phyloP scores from a whole-genome alignment of 1,139 yeast genomes.

The Blastobotrys buckinghamii region DNA sequence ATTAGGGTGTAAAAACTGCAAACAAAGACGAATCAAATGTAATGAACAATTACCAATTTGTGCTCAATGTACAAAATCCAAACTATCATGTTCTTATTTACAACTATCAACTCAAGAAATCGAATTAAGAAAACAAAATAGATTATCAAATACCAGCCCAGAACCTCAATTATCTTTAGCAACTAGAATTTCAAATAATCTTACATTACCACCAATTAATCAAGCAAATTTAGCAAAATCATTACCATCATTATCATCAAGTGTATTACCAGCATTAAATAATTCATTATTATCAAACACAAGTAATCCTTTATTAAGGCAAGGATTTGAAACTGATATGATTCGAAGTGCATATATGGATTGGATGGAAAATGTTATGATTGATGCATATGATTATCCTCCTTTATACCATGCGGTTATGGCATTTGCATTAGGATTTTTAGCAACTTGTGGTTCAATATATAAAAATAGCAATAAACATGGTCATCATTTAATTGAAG shows the following conservation, averaged over 20 bases:
- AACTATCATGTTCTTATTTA: conserved; percentile 31
- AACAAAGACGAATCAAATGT: conserved; percentile 60
- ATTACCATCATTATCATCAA: conserved; percentile 11
- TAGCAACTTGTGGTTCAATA: conserved; percentile 11
- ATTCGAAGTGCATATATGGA: conserved; percentile 26
- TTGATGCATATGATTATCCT: conserved; percentile 23
- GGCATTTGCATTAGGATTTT: conserved; percentile 29
- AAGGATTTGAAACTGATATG: conserved; percentile 31
- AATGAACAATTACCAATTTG: conserved; percentile 61
- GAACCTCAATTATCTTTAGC: not conserved
- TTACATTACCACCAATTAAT: not conserved
- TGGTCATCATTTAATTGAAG: not conserved
- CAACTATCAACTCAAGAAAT: conserved; percentile 25
- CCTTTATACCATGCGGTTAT: conserved; percentile 30
- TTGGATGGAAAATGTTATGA: conserved; percentile 27
- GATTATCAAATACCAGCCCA: not conserved
- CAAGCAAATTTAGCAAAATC: not conserved
- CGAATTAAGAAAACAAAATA: conserved; percentile 12
- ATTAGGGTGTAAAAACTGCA: conserved; percentile 58
- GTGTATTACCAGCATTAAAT: conserved; percentile 13
- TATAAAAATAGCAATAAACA: not conserved
- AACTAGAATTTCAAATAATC: not conserved
- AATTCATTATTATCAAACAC: conserved; percentile 5
- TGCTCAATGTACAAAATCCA: conserved; percentile 54
- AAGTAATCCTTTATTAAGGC: conserved; percentile 19